These are phyloP conservation scores for Trichoderma sp. DNA, from an alignment of 2,329 filamentous ascomycete species.

Conservation along the genomic window DNA sequence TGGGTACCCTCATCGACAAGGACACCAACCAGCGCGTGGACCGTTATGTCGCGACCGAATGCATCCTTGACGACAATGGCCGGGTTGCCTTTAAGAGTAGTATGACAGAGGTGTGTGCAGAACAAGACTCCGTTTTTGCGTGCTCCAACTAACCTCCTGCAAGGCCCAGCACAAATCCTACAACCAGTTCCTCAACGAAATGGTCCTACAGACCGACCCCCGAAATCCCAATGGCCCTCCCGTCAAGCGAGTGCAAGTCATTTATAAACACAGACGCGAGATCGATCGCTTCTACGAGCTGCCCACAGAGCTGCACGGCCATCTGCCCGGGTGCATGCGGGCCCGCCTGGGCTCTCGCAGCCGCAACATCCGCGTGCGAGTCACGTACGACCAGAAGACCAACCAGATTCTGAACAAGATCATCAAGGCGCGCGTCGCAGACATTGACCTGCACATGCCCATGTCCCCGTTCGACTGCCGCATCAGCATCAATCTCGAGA, in stretches of 20 bases:
- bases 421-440: slow-evolving; percentile 84
- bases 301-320: slow-evolving; percentile 57
- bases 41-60: slow-evolving; percentile 70
- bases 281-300: slow-evolving; percentile 83
- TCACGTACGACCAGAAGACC: slow-evolving; percentile 76
- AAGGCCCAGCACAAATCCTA: slow-evolving; percentile 82
- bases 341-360: slow-evolving; percentile 56
- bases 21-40: slow-evolving; percentile 69
- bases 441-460: slow-evolving; percentile 86
- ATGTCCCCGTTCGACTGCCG: slow-evolving; percentile 81
- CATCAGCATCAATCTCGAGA: slow-evolving; percentile 92
- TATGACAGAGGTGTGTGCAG: slow-evolving; percentile 76
- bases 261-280: slow-evolving; percentile 82
- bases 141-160: slow-evolving; percentile 30
- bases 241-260: slow-evolving; percentile 61
- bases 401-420: slow-evolving; percentile 75
- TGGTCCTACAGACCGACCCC: slow-evolving; percentile 61
- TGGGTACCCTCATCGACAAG: slow-evolving; percentile 78
- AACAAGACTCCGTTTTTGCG: background rate
- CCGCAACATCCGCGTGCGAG: slow-evolving; percentile 54
- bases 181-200: slow-evolving; percentile 81
- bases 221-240: slow-evolving; percentile 49
- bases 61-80: slow-evolving; percentile 63
- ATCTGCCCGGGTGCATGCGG: slow-evolving; percentile 66
- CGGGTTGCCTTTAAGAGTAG: slow-evolving; percentile 77